These are phyloP conservation scores for Arthromyces matolae DNA, from an alignment of 768 basidiomycete species.

Conservation along the genomic window DNA sequence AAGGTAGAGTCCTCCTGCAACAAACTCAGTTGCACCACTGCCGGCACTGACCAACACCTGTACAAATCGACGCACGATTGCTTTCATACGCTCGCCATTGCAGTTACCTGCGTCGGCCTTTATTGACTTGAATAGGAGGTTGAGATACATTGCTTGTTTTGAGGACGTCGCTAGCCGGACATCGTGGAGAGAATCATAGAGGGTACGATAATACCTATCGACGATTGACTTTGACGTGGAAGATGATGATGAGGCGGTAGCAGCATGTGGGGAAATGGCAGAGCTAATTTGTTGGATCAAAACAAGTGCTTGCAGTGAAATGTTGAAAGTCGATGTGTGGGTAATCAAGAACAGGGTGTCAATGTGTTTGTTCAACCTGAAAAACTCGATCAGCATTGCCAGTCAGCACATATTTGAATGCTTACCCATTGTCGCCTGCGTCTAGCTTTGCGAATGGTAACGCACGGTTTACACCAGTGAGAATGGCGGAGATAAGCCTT, in stretches of 20 bases:
- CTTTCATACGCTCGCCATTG: constrained; percentile 61
- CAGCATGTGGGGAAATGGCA: constrained; percentile 39
- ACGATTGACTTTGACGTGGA: constrained; percentile 49
- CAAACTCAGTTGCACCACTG: constrained; percentile 77
- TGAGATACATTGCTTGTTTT: constrained; percentile 97
- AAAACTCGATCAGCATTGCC: neutral
- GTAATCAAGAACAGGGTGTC: constrained; percentile 94
- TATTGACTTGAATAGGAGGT: constrained; percentile 86
- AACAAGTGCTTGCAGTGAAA: constrained; percentile 87
- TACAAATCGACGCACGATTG: constrained; percentile 78
- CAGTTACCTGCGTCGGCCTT: constrained; percentile 57
- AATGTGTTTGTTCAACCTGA: constrained; percentile 80
- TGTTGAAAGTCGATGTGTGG: constrained; percentile 95
- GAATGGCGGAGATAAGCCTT: constrained; percentile 80
- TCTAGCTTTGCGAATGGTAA: constrained; percentile 88
- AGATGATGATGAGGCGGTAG: constrained; percentile 36
- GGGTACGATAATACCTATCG: constrained; percentile 73
- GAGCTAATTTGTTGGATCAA: constrained; percentile 82
- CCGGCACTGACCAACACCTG: constrained; percentile 73
- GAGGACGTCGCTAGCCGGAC: constrained; percentile 73
- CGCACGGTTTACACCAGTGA: constrained; percentile 94
- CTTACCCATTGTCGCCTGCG: constrained; percentile 60
- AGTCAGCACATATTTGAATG: constrained; percentile 4
- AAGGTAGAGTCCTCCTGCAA: constrained; percentile 83
- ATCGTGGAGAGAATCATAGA: constrained; percentile 90